Conservation (phyloP, 2,329 filamentous ascomycete species). For the Talaromyces sp. region DNA sequence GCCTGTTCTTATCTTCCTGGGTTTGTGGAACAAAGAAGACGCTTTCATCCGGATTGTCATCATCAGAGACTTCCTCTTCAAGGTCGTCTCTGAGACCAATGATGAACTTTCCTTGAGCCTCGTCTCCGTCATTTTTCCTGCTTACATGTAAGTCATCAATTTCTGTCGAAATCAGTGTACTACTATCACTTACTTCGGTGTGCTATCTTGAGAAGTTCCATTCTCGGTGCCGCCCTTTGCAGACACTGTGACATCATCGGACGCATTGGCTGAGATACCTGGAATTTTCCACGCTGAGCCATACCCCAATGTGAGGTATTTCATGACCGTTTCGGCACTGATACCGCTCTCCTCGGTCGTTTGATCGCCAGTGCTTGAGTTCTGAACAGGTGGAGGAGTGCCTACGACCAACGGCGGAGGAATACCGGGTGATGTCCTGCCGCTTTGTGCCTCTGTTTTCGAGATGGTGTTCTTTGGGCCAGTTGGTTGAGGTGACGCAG, state of each 20-base stretch:
- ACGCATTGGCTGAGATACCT: slow-evolving; percentile 23
- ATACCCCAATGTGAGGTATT: slow-evolving; percentile 48
- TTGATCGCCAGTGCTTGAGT: slow-evolving; percentile 19
- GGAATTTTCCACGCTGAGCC: slow-evolving; percentile 44
- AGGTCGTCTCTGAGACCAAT: slow-evolving; percentile 42
- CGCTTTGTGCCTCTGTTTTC: slow-evolving; percentile 20
- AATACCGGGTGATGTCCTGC: slow-evolving; percentile 36
- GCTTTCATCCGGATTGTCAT: slow-evolving; percentile 26
- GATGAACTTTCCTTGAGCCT: slow-evolving; percentile 33
- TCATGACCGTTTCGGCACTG: slow-evolving; percentile 44
- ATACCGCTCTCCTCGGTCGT: slow-evolving; percentile 29
- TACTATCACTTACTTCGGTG: not conserved
- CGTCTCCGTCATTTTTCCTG: slow-evolving; percentile 10
- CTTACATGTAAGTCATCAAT: not conserved
- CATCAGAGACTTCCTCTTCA: slow-evolving; percentile 33
- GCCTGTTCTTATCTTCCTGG: slow-evolving; percentile 22
- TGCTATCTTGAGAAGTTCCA: not conserved
- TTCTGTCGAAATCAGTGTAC: not conserved
- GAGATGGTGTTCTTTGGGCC: slow-evolving; percentile 12
- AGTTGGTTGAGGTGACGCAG: not conserved
- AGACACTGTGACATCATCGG: slow-evolving; percentile 23
- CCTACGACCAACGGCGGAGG: slow-evolving; percentile 40
- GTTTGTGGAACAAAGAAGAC: slow-evolving; percentile 19
- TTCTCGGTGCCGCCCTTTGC: not conserved
- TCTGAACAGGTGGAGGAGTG: slow-evolving; percentile 17